Evolutionary conservation across 2,329 filamentous ascomycete species (phyloP), one percentile per base, ranked within the genome.

Genomic region (Fusarium virguliforme): DNA sequence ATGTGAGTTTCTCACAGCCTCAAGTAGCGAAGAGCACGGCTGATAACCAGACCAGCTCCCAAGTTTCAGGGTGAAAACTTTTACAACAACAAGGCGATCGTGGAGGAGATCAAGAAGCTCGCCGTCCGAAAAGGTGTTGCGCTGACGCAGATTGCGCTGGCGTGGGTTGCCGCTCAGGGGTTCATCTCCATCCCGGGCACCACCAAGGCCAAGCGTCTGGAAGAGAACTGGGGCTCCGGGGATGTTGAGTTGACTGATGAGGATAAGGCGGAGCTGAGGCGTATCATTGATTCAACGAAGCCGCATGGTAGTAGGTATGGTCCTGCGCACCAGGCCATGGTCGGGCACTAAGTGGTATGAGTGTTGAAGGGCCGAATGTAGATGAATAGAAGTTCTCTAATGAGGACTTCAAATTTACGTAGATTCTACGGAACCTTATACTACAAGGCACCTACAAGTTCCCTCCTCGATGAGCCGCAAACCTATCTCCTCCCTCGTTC

Each of bases 151-250:
- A 75, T 83, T 10, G 81, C 82, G 0, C 77, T 83, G 1, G 80
- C 81, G 0, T 83, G 81, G 82, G 81, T 83, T 2, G 79, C 77
- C 3, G 75, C 81, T 74, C 80, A 83, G 43, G 79, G 80, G 1
- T 75, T 84, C 72, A 84, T 86, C 63, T 77, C 84, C 1, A 85
- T 85, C 54, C 84, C 85, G 0, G 85, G 85, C 3, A 84, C 83
- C 0, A 85, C 82, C 1, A 84, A 83, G 68, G 62, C 79, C 1
- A 50, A 67, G 4, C 78, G 83, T 0, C 56, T 84, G 3, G 80
- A 83, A 59, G 79, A 83, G 63, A 85, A 84, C 64, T 83, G 78
- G 78, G 74, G 73, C 0, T 83, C 81, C 2, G 61, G 80, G 22
- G 74, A 82, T 13, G 67, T 83, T 41, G 76, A 80, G 2, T 59